phyloP scores from a whole-genome alignment of 805 yeast genomes.

The Teunomyces gatunensis region DNA sequence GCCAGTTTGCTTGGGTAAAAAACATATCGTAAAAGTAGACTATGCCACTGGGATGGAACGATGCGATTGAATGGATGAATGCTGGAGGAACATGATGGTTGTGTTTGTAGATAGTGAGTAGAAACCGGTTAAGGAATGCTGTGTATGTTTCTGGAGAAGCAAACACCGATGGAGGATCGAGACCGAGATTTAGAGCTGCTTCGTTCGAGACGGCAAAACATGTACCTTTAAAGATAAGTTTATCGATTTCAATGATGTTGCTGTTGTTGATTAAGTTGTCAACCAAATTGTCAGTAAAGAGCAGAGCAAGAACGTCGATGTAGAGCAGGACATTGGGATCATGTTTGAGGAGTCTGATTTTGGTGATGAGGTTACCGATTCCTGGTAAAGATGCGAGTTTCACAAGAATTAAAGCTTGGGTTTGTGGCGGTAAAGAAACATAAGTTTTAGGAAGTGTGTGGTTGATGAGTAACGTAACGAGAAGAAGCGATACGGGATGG shows the following conservation, averaged over 20 bases:
- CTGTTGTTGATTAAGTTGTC: slow-evolving; percentile 5
- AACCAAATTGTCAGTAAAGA: slow-evolving; percentile 17
- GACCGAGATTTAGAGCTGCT: slow-evolving; percentile 6
- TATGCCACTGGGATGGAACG: slow-evolving; percentile 17
- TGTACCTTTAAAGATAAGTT: slow-evolving; percentile 35
- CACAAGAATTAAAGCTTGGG: slow-evolving; percentile 9
- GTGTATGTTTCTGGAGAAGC: slow-evolving; percentile 18
- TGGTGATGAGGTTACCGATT: slow-evolving; percentile 29
- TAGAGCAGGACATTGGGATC: slow-evolving; percentile 5
- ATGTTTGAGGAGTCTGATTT: slow-evolving; percentile 7
- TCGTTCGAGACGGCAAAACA: slow-evolving; percentile 26
- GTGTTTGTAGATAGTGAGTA: slow-evolving; percentile 13
- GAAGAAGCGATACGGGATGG: slow-evolving; percentile 7
- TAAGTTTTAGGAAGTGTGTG: slow-evolving; percentile 34
- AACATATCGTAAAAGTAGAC: slow-evolving; percentile 20
- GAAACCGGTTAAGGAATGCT: slow-evolving; percentile 16
- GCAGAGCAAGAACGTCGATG: slow-evolving; percentile 11
- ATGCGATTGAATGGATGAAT: slow-evolving; percentile 20
- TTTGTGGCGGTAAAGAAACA: slow-evolving; percentile 13
- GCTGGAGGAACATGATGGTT: background rate
- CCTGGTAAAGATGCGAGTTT: slow-evolving; percentile 27
- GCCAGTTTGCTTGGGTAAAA: slow-evolving; percentile 21
- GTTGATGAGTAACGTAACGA: slow-evolving; percentile 25
- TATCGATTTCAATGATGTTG: slow-evolving; percentile 31
- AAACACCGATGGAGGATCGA: slow-evolving; percentile 10